phyloP scores from a whole-genome alignment of 345 rosid species.

The Populus euphratica region DNA sequence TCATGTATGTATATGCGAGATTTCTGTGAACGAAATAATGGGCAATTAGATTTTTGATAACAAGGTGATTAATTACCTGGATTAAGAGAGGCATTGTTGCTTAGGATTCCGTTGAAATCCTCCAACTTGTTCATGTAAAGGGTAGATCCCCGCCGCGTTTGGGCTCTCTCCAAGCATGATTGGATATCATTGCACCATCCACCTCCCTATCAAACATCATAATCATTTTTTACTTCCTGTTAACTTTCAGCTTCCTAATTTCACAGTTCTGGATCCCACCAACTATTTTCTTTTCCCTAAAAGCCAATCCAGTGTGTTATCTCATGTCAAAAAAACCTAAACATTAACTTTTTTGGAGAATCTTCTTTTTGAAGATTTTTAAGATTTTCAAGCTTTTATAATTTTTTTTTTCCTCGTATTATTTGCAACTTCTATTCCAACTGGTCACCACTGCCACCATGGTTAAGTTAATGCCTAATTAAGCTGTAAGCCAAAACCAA shows the following conservation, averaged over 20 bases:
- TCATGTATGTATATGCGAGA: background rate
- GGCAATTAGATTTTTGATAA: background rate
- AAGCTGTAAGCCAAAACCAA: no score
- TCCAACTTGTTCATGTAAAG: constrained; percentile 59
- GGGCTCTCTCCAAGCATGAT: constrained; percentile 74
- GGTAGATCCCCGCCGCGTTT: constrained; percentile 74
- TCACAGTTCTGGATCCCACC: background rate
- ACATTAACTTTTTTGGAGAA: no score
- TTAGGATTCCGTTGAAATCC: constrained; percentile 78
- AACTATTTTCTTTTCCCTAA: no score
- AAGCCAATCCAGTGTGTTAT: no score
- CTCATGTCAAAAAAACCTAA: no score
- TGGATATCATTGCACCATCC: constrained; percentile 91
- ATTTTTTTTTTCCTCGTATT: no score
- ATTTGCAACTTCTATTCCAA: no score
- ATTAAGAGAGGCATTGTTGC: constrained; percentile 68
- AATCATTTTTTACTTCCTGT: background rate
- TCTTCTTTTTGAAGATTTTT: no score
- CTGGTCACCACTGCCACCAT: no score
- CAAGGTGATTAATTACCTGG: constrained; percentile 51
- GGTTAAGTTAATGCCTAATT: no score
- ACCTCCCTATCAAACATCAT: constrained; percentile 59
- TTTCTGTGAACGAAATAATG: background rate
- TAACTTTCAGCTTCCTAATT: background rate
- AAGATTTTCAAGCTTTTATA: no score